phyloP scores from a whole-genome alignment of 495 filamentous ascomycete genomes.

The Podospora conica region DNA sequence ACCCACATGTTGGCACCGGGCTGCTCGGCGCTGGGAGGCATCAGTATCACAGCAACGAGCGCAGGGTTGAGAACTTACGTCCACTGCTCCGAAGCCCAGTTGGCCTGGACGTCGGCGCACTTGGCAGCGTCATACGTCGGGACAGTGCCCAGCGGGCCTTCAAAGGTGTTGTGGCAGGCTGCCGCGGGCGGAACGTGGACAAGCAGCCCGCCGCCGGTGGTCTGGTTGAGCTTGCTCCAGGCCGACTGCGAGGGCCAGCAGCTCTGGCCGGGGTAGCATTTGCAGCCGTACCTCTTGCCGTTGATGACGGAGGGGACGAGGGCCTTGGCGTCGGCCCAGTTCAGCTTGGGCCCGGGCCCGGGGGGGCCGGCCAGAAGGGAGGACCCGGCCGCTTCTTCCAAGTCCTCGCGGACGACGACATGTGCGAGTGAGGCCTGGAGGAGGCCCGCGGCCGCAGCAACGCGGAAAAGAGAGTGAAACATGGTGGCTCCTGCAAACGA shows the following conservation, averaged over 20 bases:
- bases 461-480: not conserved
- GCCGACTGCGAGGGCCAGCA: slow-evolving; percentile 29
- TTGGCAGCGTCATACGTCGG: slow-evolving; percentile 26
- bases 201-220: slow-evolving; percentile 23
- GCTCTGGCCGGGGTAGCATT: slow-evolving; percentile 29
- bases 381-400: not conserved
- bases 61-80: slow-evolving; percentile 11
- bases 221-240: slow-evolving; percentile 29
- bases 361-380: not conserved
- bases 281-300: slow-evolving; percentile 27
- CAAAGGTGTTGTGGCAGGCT: slow-evolving; percentile 26
- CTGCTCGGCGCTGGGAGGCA: slow-evolving; percentile 19
- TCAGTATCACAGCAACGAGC: not conserved
- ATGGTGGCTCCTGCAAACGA: not conserved
- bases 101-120: slow-evolving; percentile 21
- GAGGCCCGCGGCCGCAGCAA: not conserved
- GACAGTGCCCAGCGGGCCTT: slow-evolving; percentile 18
- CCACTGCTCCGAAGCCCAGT: slow-evolving; percentile 27
- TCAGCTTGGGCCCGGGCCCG: slow-evolving; percentile 19
- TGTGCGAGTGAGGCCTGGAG: not conserved
- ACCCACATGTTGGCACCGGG: slow-evolving; percentile 29
- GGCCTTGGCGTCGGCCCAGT: slow-evolving; percentile 9
- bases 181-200: slow-evolving; percentile 25
- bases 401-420: not conserved
- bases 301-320: slow-evolving; percentile 9